Percentiles rank a stretch among this genome's conserved stretches.
phyloP scores from a whole-genome alignment of 106 monocot species.

The Hemerocallis citrina region DNA sequence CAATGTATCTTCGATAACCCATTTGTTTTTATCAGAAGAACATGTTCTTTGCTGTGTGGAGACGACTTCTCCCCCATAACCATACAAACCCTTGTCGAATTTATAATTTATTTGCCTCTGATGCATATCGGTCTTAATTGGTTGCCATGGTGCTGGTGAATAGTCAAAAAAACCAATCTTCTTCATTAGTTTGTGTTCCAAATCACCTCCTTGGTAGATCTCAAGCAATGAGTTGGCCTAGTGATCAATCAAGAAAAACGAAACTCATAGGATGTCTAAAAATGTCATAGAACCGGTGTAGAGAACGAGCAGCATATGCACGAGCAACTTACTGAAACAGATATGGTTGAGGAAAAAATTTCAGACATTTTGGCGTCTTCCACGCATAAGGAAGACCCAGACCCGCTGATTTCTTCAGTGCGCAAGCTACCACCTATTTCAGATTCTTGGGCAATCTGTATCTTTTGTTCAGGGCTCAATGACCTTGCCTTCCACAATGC shows the following conservation, averaged over 20 bases:
- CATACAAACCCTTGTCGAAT: conserved; percentile 40
- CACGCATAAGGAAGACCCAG: conserved; percentile 42
- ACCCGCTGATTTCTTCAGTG: conserved; percentile 44
- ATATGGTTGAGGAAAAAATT: conserved; percentile 42
- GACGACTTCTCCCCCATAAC: conserved; percentile 48
- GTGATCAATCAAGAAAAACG: neutral
- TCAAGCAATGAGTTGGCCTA: conserved; percentile 46
- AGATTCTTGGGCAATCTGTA: conserved; percentile 63
- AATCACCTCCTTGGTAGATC: conserved; percentile 46
- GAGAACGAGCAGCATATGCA: neutral
- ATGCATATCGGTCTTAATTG: conserved; percentile 37
- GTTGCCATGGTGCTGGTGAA: conserved; percentile 48
- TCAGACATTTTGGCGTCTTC: conserved; percentile 58
- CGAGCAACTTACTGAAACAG: conserved; percentile 39
- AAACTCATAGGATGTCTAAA: neutral
- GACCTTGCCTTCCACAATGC: conserved; percentile 77
- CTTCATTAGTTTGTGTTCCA: conserved; percentile 61
- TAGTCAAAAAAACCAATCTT: conserved; percentile 63
- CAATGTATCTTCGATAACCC: conserved; percentile 66
- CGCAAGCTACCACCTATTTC: conserved; percentile 25
- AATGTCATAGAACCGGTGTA: neutral
- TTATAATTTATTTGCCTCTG: conserved; percentile 59
- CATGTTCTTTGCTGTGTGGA: conserved; percentile 62
- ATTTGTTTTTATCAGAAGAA: conserved; percentile 44
- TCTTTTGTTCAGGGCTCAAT: conserved; percentile 64